Evolutionary conservation across 225 moss, liverwort and hornwort genomes (phyloP), one percentile per base, ranked within the genome.

Genomic region (Bryum argenteum): DNA sequence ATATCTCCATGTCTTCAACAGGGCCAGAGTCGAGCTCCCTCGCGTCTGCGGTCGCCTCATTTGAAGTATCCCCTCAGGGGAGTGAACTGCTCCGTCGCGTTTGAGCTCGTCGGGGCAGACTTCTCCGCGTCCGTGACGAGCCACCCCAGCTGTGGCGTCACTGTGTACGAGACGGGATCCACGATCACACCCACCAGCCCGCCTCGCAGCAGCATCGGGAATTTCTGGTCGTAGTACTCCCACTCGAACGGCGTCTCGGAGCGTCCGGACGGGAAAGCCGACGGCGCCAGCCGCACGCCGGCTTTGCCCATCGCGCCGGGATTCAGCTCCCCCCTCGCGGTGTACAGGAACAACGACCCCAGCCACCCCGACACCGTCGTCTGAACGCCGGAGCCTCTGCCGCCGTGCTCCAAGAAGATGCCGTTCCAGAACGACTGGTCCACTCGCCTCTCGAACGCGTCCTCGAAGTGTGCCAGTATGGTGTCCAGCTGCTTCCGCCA

Each of bases 401-500:
- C 54, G 9, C 69, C 75, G 53, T 69, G 69, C 40, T 69, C 2
- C 54, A 76, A 19, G 15, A 62, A 68, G 17, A 75, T 72, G 51
- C 63, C 47, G 26, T 68, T 75, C 68, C 68, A 75, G 61, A 75
- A 75, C 14, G 61, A 18, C 0, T 67, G 12, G 1, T 75, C 68
- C 8, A 61, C 60, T 8, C 28, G 8, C 40, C 61, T 68, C 52
- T 63, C 40, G 15, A 72, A 72, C 3, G 53, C 72, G 62, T 21
- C 53, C 61, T 75, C 61, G 67, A 75, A 75, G 67, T 75, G 67
- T 5, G 8, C 7, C 2, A 61, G 53, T 41, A 75, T 53, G 40
- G 17, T 8, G 18, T 75, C 61, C 1, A 68, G 61, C 61, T 75
- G 59, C 4, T 23, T 14, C 41, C 53, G 75, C 75, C 68, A 68